Percentiles rank a stretch among this genome's conserved stretches.
These are phyloP conservation scores for Helianthus tuberosus DNA, from an alignment of 129 eudicot species.

Conservation along the genomic window DNA sequence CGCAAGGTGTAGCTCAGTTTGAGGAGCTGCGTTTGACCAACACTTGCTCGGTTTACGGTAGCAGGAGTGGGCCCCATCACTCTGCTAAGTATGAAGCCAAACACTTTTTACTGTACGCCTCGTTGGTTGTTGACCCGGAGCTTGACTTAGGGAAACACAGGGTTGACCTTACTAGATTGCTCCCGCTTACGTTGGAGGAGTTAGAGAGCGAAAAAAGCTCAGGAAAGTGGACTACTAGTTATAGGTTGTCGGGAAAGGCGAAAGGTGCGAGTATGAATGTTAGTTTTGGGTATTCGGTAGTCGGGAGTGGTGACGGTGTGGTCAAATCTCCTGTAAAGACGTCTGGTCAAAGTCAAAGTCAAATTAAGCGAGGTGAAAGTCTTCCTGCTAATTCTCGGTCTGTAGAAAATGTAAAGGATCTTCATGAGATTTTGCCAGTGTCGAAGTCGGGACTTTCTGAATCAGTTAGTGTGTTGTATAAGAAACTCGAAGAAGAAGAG, in stretches of 20 bases:
- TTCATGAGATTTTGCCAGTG: constrained; percentile 83
- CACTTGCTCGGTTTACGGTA: constrained; percentile 74
- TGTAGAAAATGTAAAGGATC: constrained; percentile 70
- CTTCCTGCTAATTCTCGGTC: constrained; percentile 57
- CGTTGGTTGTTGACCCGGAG: constrained; percentile 55
- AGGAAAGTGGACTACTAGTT: constrained; percentile 88
- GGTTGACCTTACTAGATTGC: constrained; percentile 81
- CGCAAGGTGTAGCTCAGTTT: constrained; percentile 67
- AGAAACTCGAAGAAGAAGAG: constrained; percentile 61
- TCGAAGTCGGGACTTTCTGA: constrained; percentile 56
- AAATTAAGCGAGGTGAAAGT: constrained; percentile 60
- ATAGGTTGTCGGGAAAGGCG: constrained; percentile 70
- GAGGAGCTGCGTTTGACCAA: constrained; percentile 59
- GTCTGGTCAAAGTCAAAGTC: constrained; percentile 36
- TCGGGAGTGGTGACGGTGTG: constrained; percentile 34
- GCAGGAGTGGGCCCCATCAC: constrained; percentile 75
- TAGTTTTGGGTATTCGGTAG: constrained; percentile 74
- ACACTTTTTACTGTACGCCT: constrained; percentile 74
- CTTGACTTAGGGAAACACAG: constrained; percentile 92
- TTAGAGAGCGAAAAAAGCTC: constrained; percentile 85
- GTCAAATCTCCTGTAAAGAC: constrained; percentile 29
- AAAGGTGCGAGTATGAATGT: constrained; percentile 86
- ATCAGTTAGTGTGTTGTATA: constrained; percentile 57
- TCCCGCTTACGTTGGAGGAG: constrained; percentile 92
- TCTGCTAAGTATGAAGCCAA: constrained; percentile 89